Percentiles rank a stretch among this genome's conserved stretches.
Conservation (phyloP, 208 protist genomes). For the Trypanosomatidae sp. region DNA sequence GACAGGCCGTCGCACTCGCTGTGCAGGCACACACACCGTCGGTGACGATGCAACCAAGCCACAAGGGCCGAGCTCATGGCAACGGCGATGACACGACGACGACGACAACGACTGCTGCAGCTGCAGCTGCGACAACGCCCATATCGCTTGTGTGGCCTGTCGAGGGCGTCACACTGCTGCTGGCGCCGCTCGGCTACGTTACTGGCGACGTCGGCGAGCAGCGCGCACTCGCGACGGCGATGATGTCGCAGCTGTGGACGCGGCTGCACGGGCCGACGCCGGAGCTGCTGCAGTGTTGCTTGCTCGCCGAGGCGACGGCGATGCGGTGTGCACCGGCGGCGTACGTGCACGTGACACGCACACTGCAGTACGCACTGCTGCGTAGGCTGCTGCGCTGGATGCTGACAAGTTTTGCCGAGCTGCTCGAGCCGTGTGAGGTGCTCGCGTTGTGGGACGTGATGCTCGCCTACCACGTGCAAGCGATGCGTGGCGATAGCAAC, state of each 20-base stretch:
- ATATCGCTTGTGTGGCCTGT: constrained; percentile 57
- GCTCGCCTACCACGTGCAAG: constrained; percentile 56
- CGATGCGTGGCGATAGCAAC: constrained; percentile 36
- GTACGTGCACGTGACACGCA: constrained; percentile 38
- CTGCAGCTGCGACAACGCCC: too few species aligned
- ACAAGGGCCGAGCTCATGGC: too few species aligned
- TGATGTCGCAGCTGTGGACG: constrained; percentile 66
- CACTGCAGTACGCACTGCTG: constrained; percentile 36
- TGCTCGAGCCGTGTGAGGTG: constrained; percentile 59
- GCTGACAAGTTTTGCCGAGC: constrained; percentile 55
- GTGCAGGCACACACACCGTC: too few species aligned
- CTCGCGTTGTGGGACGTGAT: constrained; percentile 76
- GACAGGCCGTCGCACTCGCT: too few species aligned
- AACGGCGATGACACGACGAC: too few species aligned
- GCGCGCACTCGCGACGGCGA: constrained; percentile 52
- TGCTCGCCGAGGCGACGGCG: constrained; percentile 62
- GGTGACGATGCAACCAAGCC: too few species aligned
- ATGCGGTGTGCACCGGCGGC: constrained; percentile 44
- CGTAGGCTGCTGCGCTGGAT: constrained; percentile 63
- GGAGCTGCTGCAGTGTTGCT: constrained; percentile 69
- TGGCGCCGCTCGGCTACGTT: constrained; percentile 67
- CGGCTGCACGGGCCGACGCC: constrained; percentile 76
- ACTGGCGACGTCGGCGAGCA: constrained; percentile 76
- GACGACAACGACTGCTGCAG: too few species aligned
- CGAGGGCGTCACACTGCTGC: constrained; percentile 23